Evolutionary conservation across 1,139 yeast species (phyloP), one percentile per base, ranked within the genome.

Genomic region (Starmera stellimalicola): DNA sequence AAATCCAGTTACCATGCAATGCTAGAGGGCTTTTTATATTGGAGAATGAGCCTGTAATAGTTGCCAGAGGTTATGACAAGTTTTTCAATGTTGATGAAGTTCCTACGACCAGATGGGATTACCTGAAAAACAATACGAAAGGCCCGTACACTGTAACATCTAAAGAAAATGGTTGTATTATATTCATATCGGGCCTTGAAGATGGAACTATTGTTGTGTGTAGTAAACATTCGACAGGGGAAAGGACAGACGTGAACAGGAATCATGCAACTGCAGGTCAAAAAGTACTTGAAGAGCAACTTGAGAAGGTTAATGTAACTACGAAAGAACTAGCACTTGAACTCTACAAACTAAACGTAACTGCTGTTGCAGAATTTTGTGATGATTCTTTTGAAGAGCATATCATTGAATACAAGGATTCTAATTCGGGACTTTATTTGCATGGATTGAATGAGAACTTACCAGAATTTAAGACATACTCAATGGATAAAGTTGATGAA

Each of bases 341-440:
- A 5, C 60, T 93, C 15, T 65, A 66, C 47, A 47, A 57, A 2
- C 47, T 65, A 42, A 72, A 77, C 40, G 53, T 75, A 19, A 93
- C 98, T 0, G 95, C 95, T 0, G 95, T 87, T 1, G 88, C 93
- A 1, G 98, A 91, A 55, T 68, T 76, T 31, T 93, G 99, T 56
- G 96, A 93, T 52, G 98, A 93, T 50, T 60, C 60, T 0, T 93
- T 93, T 56, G 98, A 93, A 53, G 98, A 93, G 55, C 99, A 93
- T 54, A 85, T 93, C 10, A 62, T 93, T 35, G 80, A 79, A 33
- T 93, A 93, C 48, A 55, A 68, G 2, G 65, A 61, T 5, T 76
- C 77, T 1, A 62, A 62, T 12, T 75, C 95, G 0, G 99, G 98
- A 0, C 63, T 93, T 11, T 93, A 91, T 45, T 55, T 93, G 16